A percentile compares a stretch with the other conserved stretches of the same genome.
Evolutionary conservation across 2,329 filamentous ascomycete genomes (phyloP).

Genomic region (Colletotrichum abscissum): DNA sequence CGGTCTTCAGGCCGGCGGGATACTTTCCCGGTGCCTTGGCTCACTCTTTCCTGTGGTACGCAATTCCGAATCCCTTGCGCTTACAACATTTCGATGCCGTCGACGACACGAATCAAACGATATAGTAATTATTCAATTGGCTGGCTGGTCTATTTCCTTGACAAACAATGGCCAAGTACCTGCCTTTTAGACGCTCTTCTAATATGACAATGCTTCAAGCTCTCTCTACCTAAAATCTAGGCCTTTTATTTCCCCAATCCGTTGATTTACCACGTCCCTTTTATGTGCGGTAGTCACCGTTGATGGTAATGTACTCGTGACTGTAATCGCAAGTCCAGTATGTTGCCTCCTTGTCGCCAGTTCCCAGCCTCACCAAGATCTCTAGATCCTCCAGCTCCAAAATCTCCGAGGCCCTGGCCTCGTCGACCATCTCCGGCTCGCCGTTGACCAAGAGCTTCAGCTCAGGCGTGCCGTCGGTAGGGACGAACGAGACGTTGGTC

Average conservation of each 20-base stretch:
- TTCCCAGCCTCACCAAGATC: slow-evolving; percentile 79
- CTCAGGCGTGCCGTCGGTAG: slow-evolving; percentile 80
- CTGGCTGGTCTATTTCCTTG: not conserved
- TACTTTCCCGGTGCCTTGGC: not conserved
- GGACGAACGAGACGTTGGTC: slow-evolving; percentile 84
- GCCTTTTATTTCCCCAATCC: no score
- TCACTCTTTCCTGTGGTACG: not conserved
- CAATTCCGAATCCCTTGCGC: not conserved
- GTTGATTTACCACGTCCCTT: not conserved
- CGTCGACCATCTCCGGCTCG: slow-evolving; percentile 83
- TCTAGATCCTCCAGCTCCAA: slow-evolving; percentile 82
- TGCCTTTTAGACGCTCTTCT: not conserved
- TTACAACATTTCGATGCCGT: not conserved
- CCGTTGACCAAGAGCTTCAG: slow-evolving; percentile 82
- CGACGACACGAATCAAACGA: not conserved
- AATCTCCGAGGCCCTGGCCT: slow-evolving; percentile 81
- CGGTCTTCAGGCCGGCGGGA: slow-evolving; percentile 6
- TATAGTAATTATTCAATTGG: not conserved
- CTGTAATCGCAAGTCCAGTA: slow-evolving; percentile 92
- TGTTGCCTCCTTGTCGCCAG: slow-evolving; percentile 74
- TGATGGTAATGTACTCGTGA: slow-evolving; percentile 81
- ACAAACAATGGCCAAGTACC: no score
- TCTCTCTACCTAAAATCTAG: not conserved
- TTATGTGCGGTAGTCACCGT: slow-evolving; percentile 73
- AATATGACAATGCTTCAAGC: not conserved